Evolutionary conservation across 768 basidiomycete species (phyloP).

Genomic region (Suillus decipiens): DNA sequence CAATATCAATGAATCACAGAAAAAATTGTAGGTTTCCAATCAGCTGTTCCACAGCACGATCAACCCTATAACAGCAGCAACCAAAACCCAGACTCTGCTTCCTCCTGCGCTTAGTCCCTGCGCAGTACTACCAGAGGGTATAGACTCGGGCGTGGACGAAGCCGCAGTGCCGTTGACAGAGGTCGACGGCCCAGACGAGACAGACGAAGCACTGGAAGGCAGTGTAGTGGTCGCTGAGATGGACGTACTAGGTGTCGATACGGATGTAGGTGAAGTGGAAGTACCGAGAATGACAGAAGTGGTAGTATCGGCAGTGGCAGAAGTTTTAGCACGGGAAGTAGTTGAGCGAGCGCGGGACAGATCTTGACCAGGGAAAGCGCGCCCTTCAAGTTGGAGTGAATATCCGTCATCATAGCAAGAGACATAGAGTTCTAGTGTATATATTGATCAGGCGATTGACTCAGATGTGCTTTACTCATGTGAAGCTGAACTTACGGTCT

Average conservation of each 20-base stretch:
- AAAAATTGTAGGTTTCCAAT: too few species aligned
- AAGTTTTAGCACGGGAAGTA: background rate
- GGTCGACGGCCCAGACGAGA: background rate
- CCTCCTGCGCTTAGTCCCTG: background rate
- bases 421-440: constrained; percentile 22
- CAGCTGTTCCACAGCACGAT: background rate
- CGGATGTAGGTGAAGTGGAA: background rate
- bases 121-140: background rate
- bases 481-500: constrained; percentile 34
- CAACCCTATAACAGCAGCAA: background rate
- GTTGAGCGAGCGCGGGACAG: constrained; percentile 15
- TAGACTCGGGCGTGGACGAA: background rate
- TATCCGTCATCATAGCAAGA: constrained; percentile 30
- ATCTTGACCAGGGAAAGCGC: constrained; percentile 29
- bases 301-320: too few species aligned
- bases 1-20: too few species aligned
- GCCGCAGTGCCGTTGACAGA: background rate
- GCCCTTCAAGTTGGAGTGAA: constrained; percentile 16
- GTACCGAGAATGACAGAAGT: background rate
- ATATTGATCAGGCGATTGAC: background rate
- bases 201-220: background rate
- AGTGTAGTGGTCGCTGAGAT: background rate
- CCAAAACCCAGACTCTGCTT: background rate
- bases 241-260: too few species aligned
- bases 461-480: background rate